Evolutionary conservation across 805 yeast genomes (phyloP).

Genomic region (Wickerhamiella spandovensis): DNA sequence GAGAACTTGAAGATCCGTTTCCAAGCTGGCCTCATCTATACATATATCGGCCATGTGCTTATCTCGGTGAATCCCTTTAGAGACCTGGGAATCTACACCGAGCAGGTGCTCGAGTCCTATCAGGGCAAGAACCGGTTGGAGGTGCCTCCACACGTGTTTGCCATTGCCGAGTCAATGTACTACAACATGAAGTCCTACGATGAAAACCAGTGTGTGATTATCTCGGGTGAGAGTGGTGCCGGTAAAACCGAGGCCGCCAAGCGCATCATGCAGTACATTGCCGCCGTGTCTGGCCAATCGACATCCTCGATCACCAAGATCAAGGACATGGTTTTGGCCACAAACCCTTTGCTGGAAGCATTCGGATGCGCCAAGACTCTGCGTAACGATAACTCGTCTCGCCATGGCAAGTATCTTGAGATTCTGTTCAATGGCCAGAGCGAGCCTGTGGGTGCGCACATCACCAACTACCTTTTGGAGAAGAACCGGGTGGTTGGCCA

Average conservation of each 20-base stretch:
- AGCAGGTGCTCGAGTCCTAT: conserved; percentile 57
- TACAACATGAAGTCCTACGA: conserved; percentile 88
- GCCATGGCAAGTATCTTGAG: conserved; percentile 90
- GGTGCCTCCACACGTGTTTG: conserved; percentile 96
- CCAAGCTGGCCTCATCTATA: conserved; percentile 78
- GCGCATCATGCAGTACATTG: conserved; percentile 89
- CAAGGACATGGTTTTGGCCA: conserved; percentile 95
- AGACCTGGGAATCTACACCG: conserved; percentile 91
- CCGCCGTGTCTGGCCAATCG: conserved; percentile 66
- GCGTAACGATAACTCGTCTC: conserved; percentile 76
- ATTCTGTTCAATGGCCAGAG: conserved; percentile 69
- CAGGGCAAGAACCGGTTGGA: conserved; percentile 88
- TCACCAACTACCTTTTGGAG: conserved; percentile 86
- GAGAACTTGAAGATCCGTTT: conserved; percentile 84
- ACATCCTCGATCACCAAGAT: conserved; percentile 64
- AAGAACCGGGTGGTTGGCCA: conserved; percentile 97
- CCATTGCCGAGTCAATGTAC: conserved; percentile 94
- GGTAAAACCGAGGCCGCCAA: conserved; percentile 98
- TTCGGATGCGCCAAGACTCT: conserved; percentile 91
- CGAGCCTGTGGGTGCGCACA: conserved; percentile 91
- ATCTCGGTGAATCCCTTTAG: conserved; percentile 94
- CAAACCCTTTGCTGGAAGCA: conserved; percentile 82
- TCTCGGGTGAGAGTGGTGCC: conserved; percentile 96
- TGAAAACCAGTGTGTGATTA: conserved; percentile 93
- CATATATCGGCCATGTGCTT: conserved; percentile 86